phyloP scores from a whole-genome alignment of 2,329 filamentous ascomycete genomes.

The Hypoxylon sp. region DNA sequence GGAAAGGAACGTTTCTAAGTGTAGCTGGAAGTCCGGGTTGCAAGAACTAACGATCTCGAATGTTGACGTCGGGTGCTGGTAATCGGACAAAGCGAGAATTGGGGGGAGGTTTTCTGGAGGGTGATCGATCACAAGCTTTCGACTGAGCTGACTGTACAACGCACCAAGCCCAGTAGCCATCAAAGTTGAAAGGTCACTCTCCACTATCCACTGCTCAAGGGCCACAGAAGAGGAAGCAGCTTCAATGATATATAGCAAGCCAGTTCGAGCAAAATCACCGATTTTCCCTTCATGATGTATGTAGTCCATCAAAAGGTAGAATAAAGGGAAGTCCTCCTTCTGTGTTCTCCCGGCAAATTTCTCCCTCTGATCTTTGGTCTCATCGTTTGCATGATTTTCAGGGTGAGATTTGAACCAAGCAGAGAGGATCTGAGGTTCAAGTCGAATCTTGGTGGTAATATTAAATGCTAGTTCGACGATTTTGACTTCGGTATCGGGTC shows the following conservation, averaged over 20 bases:
- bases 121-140: constrained; percentile 86
- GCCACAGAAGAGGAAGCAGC: constrained; percentile 85
- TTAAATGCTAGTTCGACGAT: constrained; percentile 96
- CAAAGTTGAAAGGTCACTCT: constrained; percentile 94
- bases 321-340: constrained; percentile 93
- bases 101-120: constrained; percentile 82
- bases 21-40: constrained; percentile 82
- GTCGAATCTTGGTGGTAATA: constrained; percentile 93
- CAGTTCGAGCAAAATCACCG: constrained; percentile 95
- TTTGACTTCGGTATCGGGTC: constrained; percentile 85
- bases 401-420: constrained; percentile 87
- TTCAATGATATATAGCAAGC: constrained; percentile 95
- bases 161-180: constrained; percentile 97
- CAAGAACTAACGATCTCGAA: constrained; percentile 81
- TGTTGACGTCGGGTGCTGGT: constrained; percentile 78
- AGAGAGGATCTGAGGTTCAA: constrained; percentile 87
- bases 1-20: constrained; percentile 93
- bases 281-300: constrained; percentile 96
- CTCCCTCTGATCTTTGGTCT: constrained; percentile 66
- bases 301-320: constrained; percentile 95
- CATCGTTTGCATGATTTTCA: constrained; percentile 53
- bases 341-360: constrained; percentile 88
- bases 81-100: constrained; percentile 90
- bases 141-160: constrained; percentile 75
- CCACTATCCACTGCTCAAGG: constrained; percentile 95